phyloP scores from a whole-genome alignment of 2,329 filamentous ascomycete genomes.

The Neospermospora avenae region DNA sequence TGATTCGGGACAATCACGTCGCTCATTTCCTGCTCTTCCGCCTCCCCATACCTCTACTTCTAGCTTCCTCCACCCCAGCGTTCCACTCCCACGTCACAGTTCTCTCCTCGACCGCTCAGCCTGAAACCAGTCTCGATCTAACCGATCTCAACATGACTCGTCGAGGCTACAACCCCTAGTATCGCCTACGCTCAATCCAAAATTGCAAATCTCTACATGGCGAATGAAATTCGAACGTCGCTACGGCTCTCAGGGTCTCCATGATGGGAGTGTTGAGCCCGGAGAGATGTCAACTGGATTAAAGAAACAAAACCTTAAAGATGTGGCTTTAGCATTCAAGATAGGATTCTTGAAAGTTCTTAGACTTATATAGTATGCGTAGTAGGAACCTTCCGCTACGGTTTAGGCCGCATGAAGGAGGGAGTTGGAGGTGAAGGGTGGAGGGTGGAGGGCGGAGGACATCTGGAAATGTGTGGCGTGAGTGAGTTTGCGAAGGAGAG shows the following conservation, averaged over 20 bases:
- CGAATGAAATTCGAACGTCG: constrained; percentile 44
- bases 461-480: constrained; percentile 38
- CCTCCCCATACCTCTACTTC: neutral
- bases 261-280: constrained; percentile 42
- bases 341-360: constrained; percentile 37
- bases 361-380: constrained; percentile 30
- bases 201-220: constrained; percentile 43
- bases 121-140: constrained; percentile 38
- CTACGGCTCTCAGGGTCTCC: constrained; percentile 40
- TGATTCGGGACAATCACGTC: neutral
- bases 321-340: neutral
- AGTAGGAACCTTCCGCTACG: constrained; percentile 39
- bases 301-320: constrained; percentile 14
- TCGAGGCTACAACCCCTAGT: neutral
- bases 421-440: constrained; percentile 9
- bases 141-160: constrained; percentile 3
- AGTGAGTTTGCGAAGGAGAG: neutral
- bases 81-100: constrained; percentile 46
- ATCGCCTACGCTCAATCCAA: constrained; percentile 42
- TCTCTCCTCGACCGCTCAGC: constrained; percentile 43
- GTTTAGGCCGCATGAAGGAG: constrained; percentile 38
- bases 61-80: constrained; percentile 32
- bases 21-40: neutral
- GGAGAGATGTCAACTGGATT: constrained; percentile 35
- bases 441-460: too few relatives aligned